Evolutionary conservation across 2,329 filamentous ascomycete genomes (phyloP), one percentile per base, ranked within the genome.

Genomic region (Trichophyton equinum): DNA sequence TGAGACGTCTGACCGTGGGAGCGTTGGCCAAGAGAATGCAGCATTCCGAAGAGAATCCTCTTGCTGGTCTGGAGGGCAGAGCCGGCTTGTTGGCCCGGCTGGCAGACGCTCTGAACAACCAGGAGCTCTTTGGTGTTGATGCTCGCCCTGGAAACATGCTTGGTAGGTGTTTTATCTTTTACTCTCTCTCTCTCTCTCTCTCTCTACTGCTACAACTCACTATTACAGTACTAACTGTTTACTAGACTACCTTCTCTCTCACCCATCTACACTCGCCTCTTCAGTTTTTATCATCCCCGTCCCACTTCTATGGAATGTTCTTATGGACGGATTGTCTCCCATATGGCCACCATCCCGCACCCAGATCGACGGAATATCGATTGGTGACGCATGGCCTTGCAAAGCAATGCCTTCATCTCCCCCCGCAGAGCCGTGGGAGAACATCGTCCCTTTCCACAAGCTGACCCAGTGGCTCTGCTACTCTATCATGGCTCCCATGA

Each of bases 371-470:
- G 91, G 91, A 1, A 81, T 89, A 30, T 85, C 91, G 0, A 83
- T 99, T 15, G 94, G 94, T 60, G 94, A 99, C 71, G 92, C 94
- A 25, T 99, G 94, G 94, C 88, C 87, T 0, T 96, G 91, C 75
- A 85, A 82, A 9, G 83, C 85, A 36, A 89, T 97, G 83, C 90
- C 91, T 0, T 27, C 80, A 53, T 76, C 77, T 1, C 84, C 87
- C 72, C 79, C 85, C 66, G 82, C 82, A 5, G 78, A 85, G 65
- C 80, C 84, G 0, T 90, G 87, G 87, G 88, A 92, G 71, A 86
- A 81, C 66, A 92, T 95, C 68, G 83, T 92, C 9, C 91, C 91
- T 0, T 95, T 96, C 77, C 91, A 96, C 78, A 96, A 95, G 75
- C 81, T 95, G 40, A 95, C 91, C 0, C 91, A 96, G 73, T 96